Conservation (phyloP, 768 basidiomycete species). For the Mycena rebaudengoi region DNA sequence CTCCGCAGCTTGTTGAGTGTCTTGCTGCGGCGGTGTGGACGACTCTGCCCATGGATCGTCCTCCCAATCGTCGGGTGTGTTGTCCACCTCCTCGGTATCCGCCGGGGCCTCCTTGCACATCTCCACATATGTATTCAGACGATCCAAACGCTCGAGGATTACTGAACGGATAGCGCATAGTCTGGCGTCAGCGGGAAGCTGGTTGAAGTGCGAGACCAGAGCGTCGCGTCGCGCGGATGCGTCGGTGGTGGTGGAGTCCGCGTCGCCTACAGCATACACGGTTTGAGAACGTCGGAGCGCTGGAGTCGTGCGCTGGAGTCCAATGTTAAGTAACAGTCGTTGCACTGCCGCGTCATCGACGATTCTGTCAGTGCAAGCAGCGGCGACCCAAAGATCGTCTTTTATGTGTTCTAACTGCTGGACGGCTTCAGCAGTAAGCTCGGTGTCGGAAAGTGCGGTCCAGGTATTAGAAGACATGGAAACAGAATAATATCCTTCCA, state of each 20-base stretch:
- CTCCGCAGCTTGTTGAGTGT: conserved; percentile 40
- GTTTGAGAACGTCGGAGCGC: conserved; percentile 59
- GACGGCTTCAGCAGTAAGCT: conserved; percentile 62
- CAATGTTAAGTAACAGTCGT: conserved; percentile 66
- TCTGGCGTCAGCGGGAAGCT: conserved; percentile 66
- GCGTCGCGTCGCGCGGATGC: conserved; percentile 26
- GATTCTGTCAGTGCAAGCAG: conserved; percentile 76
- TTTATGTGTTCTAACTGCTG: conserved; percentile 55
- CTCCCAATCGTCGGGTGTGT: conserved; percentile 72
- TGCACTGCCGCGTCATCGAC: conserved; percentile 66
- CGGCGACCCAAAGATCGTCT: conserved; percentile 81
- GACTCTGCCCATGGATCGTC: conserved; percentile 82
- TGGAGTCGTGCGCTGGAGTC: conserved; percentile 64
- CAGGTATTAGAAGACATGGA: conserved; percentile 58
- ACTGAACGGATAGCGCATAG: conserved; percentile 70
- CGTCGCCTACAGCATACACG: conserved; percentile 34
- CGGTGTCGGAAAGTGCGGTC: conserved; percentile 62
- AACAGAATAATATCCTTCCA: too few species aligned
- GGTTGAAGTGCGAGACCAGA: conserved; percentile 63
- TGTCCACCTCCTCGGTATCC: conserved; percentile 53
- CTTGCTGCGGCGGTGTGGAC: conserved; percentile 38
- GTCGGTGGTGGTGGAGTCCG: conserved; percentile 9
- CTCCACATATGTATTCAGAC: conserved; percentile 76
- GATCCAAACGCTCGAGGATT: conserved; percentile 75
- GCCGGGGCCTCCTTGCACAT: conserved; percentile 55